Percentiles rank a stretch among this genome's conserved stretches.
These are phyloP conservation scores for Ceratonia siliqua DNA, from an alignment of 306 rosid species.

Conservation along the genomic window DNA sequence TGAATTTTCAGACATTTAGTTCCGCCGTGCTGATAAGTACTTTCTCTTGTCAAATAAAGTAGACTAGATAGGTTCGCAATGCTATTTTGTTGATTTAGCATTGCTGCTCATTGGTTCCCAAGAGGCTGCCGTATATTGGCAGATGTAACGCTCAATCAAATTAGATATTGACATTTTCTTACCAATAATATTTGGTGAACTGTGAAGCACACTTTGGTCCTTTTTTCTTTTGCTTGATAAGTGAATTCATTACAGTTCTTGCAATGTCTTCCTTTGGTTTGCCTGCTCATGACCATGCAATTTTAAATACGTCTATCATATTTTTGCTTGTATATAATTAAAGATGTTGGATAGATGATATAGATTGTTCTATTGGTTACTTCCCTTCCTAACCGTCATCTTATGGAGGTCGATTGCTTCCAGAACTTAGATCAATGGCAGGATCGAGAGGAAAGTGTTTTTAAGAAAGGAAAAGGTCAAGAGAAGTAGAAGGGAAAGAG, in stretches of 20 bases:
- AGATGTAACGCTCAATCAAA: conserved; percentile 37
- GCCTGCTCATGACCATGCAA: neutral
- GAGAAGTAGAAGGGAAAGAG: too few species aligned
- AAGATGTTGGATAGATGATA: neutral
- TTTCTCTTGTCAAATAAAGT: conserved; percentile 57
- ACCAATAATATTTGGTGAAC: conserved; percentile 24
- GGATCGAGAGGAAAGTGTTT: too few species aligned
- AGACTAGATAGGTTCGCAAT: conserved; percentile 48
- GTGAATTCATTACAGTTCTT: neutral
- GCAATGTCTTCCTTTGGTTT: neutral
- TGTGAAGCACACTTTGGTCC: neutral
- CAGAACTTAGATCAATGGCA: too few species aligned
- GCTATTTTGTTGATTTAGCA: conserved; percentile 48
- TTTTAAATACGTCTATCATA: neutral
- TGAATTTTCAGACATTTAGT: conserved; percentile 28
- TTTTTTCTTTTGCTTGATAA: neutral
- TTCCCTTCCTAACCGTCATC: too few species aligned
- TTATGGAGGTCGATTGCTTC: too few species aligned
- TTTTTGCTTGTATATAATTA: neutral
- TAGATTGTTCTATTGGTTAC: neutral
- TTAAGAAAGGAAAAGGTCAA: too few species aligned
- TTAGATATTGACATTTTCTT: conserved; percentile 35
- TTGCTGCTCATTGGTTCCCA: conserved; percentile 32
- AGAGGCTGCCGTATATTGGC: conserved; percentile 47
- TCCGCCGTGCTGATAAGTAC: conserved; percentile 39